A percentile compares a stretch with the other conserved stretches of the same genome.
phyloP scores from a whole-genome alignment of 352 stramenopile species.

The Pythium grandisporangium region DNA sequence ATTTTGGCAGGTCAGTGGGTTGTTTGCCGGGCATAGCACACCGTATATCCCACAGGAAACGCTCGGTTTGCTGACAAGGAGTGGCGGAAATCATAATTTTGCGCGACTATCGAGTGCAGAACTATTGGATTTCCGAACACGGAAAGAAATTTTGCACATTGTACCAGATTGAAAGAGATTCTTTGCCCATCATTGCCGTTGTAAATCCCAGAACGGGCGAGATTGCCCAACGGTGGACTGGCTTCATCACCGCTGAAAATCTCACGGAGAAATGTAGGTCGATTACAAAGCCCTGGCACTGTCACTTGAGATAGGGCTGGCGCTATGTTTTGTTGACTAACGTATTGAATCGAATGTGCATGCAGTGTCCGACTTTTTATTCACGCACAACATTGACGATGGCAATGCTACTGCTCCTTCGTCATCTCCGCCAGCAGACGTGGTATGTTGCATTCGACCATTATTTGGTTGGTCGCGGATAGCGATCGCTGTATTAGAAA shows the following conservation, averaged over 20 bases:
- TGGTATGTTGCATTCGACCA: too few species aligned
- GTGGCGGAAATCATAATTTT: too few species aligned
- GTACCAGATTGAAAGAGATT: conserved; percentile 67
- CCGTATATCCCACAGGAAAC: too few species aligned
- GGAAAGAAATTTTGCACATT: conserved; percentile 79
- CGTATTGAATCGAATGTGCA: background rate
- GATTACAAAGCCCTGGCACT: too few species aligned
- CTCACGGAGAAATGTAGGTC: conserved; percentile 69
- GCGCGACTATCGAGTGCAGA: too few species aligned
- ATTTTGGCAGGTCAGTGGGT: conserved; percentile 85
- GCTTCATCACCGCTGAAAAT: conserved; percentile 55
- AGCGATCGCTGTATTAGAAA: too few species aligned
- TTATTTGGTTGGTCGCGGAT: too few species aligned
- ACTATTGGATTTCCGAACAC: conserved; percentile 67
- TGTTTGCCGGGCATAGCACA: background rate
- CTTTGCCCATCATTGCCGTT: conserved; percentile 61
- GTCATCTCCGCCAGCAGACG: too few species aligned
- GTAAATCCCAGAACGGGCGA: conserved; percentile 71
- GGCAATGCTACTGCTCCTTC: too few species aligned
- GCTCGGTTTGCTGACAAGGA: too few species aligned
- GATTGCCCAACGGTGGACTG: conserved; percentile 54
- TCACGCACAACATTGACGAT: conserved; percentile 10
- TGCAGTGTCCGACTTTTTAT: conserved; percentile 61
- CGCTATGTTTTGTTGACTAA: too few species aligned
- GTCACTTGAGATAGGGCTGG: too few species aligned